Evolutionary conservation across 148 eudicot species (phyloP).

Genomic region (Dianthus caryophyllus): DNA sequence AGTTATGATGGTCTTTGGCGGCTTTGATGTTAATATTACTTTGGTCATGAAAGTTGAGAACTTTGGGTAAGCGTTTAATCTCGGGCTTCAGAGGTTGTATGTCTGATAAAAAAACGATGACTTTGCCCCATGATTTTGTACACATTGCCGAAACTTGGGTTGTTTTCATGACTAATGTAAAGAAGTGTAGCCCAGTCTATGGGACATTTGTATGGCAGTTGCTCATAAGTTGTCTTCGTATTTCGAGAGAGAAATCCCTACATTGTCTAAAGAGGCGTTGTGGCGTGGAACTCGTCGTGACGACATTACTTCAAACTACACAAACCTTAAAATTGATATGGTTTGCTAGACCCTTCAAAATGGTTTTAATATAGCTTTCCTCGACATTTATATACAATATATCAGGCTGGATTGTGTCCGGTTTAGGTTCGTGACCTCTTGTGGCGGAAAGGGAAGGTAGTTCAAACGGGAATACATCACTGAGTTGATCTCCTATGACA

Average conservation of each 20-base stretch:
- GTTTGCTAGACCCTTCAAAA: too few species aligned
- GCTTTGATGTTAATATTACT: constrained; percentile 22
- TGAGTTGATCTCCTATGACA: too few species aligned
- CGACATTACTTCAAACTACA: too few species aligned
- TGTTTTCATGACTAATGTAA: constrained; percentile 20
- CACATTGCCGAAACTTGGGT: constrained; percentile 22
- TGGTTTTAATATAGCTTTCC: too few species aligned
- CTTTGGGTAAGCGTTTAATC: constrained; percentile 20
- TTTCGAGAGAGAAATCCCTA: neutral
- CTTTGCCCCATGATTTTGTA: constrained; percentile 23
- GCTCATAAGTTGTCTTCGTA: constrained; percentile 8
- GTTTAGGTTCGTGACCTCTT: too few species aligned
- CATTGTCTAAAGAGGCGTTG: neutral
- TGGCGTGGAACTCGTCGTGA: too few species aligned
- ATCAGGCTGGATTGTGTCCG: too few species aligned
- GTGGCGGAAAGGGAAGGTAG: too few species aligned
- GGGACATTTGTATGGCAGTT: constrained; percentile 13
- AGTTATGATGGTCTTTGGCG: constrained; percentile 7
- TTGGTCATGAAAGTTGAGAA: constrained; percentile 27
- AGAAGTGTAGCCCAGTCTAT: constrained; percentile 13
- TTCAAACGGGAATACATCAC: too few species aligned
- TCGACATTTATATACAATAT: too few species aligned
- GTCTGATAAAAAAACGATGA: constrained; percentile 26
- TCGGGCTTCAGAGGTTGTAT: constrained; percentile 20
- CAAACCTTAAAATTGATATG: too few species aligned